These are phyloP conservation scores for Parastagonospora nodorum DNA, from an alignment of 2,329 filamentous ascomycete species.

Conservation along the genomic window DNA sequence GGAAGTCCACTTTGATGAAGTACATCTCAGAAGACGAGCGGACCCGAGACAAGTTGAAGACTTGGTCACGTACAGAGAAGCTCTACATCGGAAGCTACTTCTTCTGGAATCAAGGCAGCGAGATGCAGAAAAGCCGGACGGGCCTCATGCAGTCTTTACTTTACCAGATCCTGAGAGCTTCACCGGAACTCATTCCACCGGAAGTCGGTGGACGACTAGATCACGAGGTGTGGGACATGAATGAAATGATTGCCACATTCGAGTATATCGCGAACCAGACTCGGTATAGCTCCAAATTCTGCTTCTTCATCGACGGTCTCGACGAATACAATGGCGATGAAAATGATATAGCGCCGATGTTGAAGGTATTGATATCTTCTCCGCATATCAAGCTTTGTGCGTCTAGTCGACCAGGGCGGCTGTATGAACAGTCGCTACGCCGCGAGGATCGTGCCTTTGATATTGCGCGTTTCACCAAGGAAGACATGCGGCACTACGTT, in stretches of 20 bases:
- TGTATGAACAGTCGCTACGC: slow-evolving; percentile 7
- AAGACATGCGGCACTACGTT: slow-evolving; percentile 3
- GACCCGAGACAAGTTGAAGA: slow-evolving; percentile 31
- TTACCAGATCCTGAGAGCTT: slow-evolving; percentile 13
- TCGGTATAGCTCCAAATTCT: slow-evolving; percentile 4
- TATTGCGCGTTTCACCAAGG: slow-evolving; percentile 3
- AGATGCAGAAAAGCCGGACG: slow-evolving; percentile 12
- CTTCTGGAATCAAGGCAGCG: slow-evolving; percentile 20
- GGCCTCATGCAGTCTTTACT: slow-evolving; percentile 15
- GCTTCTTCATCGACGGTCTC: slow-evolving; percentile 23
- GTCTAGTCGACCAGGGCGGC: slow-evolving; percentile 10
- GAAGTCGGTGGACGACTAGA: neutral
- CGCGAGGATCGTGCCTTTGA: neutral
- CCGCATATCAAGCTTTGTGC: slow-evolving; percentile 11
- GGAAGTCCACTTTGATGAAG: slow-evolving; percentile 55
- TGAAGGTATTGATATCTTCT: neutral
- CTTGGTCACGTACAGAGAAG: slow-evolving; percentile 42
- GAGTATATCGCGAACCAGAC: slow-evolving; percentile 1
- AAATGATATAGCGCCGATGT: slow-evolving; percentile 3
- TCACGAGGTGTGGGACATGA: slow-evolving; percentile 13
- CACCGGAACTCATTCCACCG: slow-evolving; percentile 7
- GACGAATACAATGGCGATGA: slow-evolving; percentile 13
- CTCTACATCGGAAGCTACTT: slow-evolving; percentile 33
- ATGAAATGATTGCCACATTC: slow-evolving; percentile 7
- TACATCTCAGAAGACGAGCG: slow-evolving; percentile 11